phyloP scores from a whole-genome alignment of 2,329 filamentous ascomycete species.

The Nemania sp. region DNA sequence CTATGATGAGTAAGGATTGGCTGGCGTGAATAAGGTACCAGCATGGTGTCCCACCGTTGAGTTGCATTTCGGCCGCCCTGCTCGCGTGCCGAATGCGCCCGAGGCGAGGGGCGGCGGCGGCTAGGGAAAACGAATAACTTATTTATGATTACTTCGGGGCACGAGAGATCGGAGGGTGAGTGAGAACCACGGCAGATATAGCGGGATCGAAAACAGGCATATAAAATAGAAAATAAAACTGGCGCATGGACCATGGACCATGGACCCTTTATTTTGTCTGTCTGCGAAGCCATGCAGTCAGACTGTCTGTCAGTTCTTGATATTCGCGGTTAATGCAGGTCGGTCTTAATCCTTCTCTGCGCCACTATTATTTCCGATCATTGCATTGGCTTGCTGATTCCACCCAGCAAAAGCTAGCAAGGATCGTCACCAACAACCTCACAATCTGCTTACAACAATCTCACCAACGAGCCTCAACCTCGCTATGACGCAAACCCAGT shows the following conservation, averaged over 20 bases:
- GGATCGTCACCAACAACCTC: not conserved
- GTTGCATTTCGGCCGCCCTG: constrained; percentile 9
- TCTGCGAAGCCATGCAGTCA: not conserved
- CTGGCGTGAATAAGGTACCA: constrained; percentile 17
- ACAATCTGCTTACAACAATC: no score
- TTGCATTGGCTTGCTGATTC: not conserved
- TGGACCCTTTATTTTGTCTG: not conserved
- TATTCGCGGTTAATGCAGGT: not conserved
- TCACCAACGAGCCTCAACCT: not conserved
- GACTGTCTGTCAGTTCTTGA: not conserved
- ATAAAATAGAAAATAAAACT: not conserved
- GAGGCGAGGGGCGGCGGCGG: constrained; percentile 3
- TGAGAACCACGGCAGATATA: not conserved
- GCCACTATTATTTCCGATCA: not conserved
- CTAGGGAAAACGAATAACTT: not conserved
- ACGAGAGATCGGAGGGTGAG: not conserved
- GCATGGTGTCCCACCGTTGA: not conserved
- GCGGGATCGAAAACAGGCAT: not conserved
- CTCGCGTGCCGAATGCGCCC: constrained; percentile 32
- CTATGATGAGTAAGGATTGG: constrained; percentile 2
- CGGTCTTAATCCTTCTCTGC: not conserved
- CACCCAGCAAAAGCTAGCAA: not conserved
- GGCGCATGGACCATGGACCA: no score
- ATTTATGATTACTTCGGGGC: not conserved
- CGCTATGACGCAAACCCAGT: not conserved